Evolutionary conservation across 305 asterid genomes (phyloP).

Genomic region (Solanum aculeatissimum): DNA sequence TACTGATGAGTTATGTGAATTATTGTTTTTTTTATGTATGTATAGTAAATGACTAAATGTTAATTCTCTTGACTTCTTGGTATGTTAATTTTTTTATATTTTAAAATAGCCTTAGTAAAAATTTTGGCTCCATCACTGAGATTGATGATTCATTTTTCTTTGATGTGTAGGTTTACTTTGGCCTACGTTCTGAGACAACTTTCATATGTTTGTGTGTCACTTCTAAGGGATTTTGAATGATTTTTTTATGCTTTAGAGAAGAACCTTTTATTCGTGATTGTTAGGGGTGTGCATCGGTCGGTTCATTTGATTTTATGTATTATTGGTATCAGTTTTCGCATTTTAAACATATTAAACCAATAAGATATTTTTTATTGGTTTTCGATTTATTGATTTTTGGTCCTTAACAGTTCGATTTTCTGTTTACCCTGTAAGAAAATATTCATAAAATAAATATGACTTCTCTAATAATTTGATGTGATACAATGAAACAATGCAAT

Average conservation of each 20-base stretch:
- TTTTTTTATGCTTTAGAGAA: not conserved
- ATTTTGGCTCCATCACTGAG: not conserved
- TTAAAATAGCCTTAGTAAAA: not conserved
- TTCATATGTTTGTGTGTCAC: not conserved
- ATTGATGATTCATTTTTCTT: not conserved
- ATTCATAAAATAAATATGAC: no score
- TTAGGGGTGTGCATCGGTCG: no score
- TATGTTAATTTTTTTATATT: not conserved
- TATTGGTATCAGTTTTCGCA: no score
- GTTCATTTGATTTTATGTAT: no score
- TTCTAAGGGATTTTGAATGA: not conserved
- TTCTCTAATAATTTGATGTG: no score
- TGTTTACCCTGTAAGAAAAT: no score
- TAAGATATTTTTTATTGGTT: no score
- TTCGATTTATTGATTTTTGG: no score
- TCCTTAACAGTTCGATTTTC: no score
- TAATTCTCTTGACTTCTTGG: not conserved
- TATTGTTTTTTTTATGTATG: not conserved
- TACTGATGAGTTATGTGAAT: not conserved
- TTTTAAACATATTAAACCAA: no score
- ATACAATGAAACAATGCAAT: no score
- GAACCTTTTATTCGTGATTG: not conserved
- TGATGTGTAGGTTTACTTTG: not conserved
- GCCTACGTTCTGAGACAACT: not conserved
- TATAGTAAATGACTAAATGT: not conserved